These are phyloP conservation scores for Asterionellopsis glacialis DNA, from an alignment of 108 stramenopile genomes.

Conservation along the genomic window DNA sequence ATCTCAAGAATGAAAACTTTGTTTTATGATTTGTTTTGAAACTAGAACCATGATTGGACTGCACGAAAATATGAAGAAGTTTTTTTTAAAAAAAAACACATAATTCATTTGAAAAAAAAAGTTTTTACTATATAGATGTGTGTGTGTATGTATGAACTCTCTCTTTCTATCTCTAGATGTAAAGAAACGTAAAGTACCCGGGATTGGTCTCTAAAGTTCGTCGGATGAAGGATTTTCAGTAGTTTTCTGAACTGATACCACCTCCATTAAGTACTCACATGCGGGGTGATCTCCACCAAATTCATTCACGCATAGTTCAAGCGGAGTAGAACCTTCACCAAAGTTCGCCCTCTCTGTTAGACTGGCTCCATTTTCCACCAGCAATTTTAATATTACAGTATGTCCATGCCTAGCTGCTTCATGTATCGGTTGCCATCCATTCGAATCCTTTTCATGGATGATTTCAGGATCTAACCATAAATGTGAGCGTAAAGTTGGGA, in stretches of 20 bases:
- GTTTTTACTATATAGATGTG: too few relatives aligned
- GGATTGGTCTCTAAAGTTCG: too few relatives aligned
- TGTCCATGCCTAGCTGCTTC: slow-evolving; percentile 34
- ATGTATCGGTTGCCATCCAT: slow-evolving; percentile 52
- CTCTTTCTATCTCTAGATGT: too few relatives aligned
- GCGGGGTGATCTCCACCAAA: background rate
- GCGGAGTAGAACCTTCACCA: slow-evolving; percentile 19
- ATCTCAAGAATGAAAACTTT: too few relatives aligned
- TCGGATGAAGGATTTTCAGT: too few relatives aligned
- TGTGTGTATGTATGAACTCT: too few relatives aligned
- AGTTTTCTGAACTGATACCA: background rate
- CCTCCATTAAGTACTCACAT: background rate
- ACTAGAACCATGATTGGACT: too few relatives aligned
- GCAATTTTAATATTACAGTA: slow-evolving; percentile 25
- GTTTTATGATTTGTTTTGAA: too few relatives aligned
- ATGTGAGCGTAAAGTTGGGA: background rate
- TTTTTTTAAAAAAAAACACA: too few relatives aligned
- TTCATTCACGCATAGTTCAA: slow-evolving; percentile 1
- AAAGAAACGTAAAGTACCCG: too few relatives aligned
- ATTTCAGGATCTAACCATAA: slow-evolving; percentile 1
- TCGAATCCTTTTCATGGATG: slow-evolving; percentile 18
- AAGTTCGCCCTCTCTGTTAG: slow-evolving; percentile 25
- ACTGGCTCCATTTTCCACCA: slow-evolving; percentile 32
- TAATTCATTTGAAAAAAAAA: too few relatives aligned
- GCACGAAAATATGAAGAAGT: too few relatives aligned